Percentiles rank a stretch among this genome's conserved stretches.
These are phyloP conservation scores for Euphorbia peplus DNA, from an alignment of 345 rosid species.

Conservation along the genomic window DNA sequence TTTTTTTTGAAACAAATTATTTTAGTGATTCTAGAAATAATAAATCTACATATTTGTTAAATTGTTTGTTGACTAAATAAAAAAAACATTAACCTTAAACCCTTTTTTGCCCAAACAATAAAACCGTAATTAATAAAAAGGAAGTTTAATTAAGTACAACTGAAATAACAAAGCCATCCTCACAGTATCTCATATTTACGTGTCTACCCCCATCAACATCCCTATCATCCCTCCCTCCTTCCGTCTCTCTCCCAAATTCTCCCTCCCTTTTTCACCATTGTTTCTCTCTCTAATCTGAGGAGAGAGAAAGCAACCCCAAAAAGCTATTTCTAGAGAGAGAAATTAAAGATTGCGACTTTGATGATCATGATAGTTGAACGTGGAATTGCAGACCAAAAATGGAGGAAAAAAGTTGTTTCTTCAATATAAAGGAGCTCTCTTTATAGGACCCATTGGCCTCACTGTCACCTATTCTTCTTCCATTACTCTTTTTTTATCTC, in stretches of 20 bases:
- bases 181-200: not conserved
- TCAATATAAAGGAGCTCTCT: constrained; percentile 24
- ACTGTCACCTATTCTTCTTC: constrained; percentile 39
- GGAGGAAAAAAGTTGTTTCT: constrained; percentile 25
- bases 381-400: constrained; percentile 12
- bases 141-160: no score
- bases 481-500: constrained; percentile 1
- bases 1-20: no score
- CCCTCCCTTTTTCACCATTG: not conserved
- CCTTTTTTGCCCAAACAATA: not conserved
- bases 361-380: constrained; percentile 21
- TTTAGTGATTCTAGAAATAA: no score
- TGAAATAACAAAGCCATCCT: not conserved
- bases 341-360: constrained; percentile 16
- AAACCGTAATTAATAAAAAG: not conserved
- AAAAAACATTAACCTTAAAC: no score
- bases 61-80: no score
- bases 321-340: not conserved
- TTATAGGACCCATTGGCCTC: constrained; percentile 36
- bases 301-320: constrained; percentile 14
- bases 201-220: not conserved
- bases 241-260: not conserved
- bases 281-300: not conserved
- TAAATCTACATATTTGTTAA: no score
- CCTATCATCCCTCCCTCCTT: not conserved